Evolutionary conservation across 768 basidiomycete genomes (phyloP).

Genomic region (Trametes villosa): DNA sequence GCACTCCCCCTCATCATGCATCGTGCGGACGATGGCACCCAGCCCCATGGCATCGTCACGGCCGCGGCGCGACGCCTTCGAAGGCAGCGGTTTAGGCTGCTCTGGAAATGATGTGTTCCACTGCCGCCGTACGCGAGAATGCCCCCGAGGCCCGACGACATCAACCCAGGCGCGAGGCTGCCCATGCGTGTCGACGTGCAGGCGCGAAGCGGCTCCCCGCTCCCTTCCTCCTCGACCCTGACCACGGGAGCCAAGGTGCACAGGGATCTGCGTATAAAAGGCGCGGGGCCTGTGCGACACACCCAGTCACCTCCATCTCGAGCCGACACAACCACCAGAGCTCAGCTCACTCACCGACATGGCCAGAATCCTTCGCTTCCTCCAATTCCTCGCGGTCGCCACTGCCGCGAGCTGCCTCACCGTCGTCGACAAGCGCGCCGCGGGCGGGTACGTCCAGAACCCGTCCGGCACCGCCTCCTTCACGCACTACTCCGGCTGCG

Average conservation of each 20-base stretch:
- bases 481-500: conserved; percentile 58
- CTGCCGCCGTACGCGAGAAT: neutral
- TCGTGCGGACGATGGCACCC: no score
- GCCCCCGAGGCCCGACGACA: neutral
- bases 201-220: neutral
- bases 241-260: no score
- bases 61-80: neutral
- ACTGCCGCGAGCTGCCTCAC: conserved; percentile 18
- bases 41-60: conserved; percentile 1
- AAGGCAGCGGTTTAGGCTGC: neutral
- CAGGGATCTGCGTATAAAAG: neutral
- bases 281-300: neutral
- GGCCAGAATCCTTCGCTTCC: conserved; percentile 10
- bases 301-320: neutral
- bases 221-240: neutral
- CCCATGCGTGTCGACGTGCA: no score
- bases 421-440: conserved; percentile 35
- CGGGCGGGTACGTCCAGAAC: conserved; percentile 58
- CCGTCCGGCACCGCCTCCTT: conserved; percentile 58
- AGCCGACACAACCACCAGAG: neutral
- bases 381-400: conserved; percentile 19
- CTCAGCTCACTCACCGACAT: neutral
- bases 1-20: neutral
- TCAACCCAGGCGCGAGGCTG: neutral
- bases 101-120: conserved; percentile 14